These are phyloP conservation scores for Nannizzia gypsea DNA, from an alignment of 2,329 filamentous ascomycete genomes.

Conservation along the genomic window DNA sequence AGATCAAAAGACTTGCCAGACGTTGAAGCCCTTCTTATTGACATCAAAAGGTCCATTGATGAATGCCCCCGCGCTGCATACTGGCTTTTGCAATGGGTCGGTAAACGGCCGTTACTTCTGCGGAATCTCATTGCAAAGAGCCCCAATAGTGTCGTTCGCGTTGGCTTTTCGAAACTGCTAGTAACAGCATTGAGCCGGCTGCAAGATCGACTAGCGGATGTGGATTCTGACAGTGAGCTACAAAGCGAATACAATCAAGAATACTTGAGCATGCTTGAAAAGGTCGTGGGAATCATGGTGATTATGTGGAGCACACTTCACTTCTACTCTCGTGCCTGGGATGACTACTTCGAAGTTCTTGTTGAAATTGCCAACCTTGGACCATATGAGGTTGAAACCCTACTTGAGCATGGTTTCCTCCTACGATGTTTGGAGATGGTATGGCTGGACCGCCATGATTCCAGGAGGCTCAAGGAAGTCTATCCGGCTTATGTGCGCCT, in stretches of 20 bases:
- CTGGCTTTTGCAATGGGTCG: constrained; percentile 52
- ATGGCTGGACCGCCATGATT: constrained; percentile 43
- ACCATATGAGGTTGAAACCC: constrained; percentile 42
- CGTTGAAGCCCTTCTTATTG: constrained; percentile 44
- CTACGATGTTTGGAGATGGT: constrained; percentile 48
- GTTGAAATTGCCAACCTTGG: constrained; percentile 54
- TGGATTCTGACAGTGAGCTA: constrained; percentile 17
- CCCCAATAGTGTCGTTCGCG: constrained; percentile 45
- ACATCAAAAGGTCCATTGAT: constrained; percentile 41
- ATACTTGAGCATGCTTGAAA: constrained; percentile 22
- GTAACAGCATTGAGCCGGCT: constrained; percentile 44
- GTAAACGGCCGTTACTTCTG: constrained; percentile 44
- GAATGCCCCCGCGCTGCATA: constrained; percentile 46
- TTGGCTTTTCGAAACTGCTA: constrained; percentile 41
- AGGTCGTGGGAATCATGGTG: constrained; percentile 39
- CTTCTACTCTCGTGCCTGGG: constrained; percentile 54
- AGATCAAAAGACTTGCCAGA: constrained; percentile 57
- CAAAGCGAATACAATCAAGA: constrained; percentile 18
- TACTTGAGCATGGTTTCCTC: constrained; percentile 53
- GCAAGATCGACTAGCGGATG: constrained; percentile 27
- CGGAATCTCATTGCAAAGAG: constrained; percentile 54
- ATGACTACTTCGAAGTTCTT: constrained; percentile 63
- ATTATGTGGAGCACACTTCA: constrained; percentile 54
- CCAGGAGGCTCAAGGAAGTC: constrained; percentile 41
- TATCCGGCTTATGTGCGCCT: constrained; percentile 38